These are phyloP conservation scores for Paramecium sonneborni DNA, from an alignment of 73 alveolate genomes.

Conservation along the genomic window DNA sequence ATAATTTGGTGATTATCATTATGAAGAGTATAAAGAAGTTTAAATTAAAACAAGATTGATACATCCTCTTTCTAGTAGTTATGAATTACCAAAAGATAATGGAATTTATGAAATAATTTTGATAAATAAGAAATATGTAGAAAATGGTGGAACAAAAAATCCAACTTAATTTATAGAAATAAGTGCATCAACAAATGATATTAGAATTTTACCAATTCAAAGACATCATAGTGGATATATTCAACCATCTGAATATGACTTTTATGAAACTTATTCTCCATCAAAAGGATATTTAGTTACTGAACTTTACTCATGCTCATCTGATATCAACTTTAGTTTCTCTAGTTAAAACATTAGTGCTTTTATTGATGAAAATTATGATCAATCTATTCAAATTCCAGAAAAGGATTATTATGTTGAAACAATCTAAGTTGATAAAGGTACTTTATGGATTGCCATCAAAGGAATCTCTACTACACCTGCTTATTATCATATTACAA, in stretches of 20 bases:
- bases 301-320: constrained; percentile 11
- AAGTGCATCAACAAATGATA: background rate
- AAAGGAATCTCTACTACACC: background rate
- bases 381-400: background rate
- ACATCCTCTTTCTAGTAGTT: background rate
- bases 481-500: background rate
- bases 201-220: background rate
- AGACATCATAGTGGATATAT: background rate
- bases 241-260: background rate
- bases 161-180: constrained; percentile 1
- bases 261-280: constrained; percentile 10
- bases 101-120: constrained; percentile 12
- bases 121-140: background rate
- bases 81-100: constrained; percentile 13
- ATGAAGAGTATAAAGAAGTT: background rate
- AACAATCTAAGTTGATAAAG: background rate
- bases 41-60: background rate
- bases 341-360: background rate
- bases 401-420: constrained; percentile 12
- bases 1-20: background rate
- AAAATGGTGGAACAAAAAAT: background rate
- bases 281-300: background rate
- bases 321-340: background rate
- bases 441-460: constrained; percentile 12
- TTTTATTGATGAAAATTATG: constrained; percentile 22